Conservation (phyloP, 164 flowering plant species). For the Cinnamomum micranthum region DNA sequence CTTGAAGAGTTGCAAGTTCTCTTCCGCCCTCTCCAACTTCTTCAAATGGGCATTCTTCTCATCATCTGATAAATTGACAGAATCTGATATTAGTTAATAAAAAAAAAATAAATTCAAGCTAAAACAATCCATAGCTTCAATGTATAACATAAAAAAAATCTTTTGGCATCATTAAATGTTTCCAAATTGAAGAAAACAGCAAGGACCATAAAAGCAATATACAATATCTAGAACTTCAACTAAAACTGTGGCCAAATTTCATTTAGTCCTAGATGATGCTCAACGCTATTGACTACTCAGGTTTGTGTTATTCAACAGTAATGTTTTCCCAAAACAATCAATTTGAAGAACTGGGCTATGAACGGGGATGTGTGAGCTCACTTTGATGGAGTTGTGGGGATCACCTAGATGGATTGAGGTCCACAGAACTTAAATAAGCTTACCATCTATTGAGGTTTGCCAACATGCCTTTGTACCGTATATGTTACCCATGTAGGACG, state of each 20-base stretch:
- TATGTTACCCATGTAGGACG: not conserved
- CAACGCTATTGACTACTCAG: not conserved
- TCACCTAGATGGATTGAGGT: not conserved
- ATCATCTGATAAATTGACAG: slow-evolving; percentile 25
- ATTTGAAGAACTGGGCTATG: not conserved
- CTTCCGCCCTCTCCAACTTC: slow-evolving; percentile 38
- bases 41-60: slow-evolving; percentile 46
- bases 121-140: too few species aligned
- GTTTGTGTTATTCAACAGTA: not conserved
- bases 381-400: not conserved
- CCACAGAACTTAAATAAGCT: not conserved
- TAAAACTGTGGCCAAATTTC: not conserved
- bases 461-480: not conserved
- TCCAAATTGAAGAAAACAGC: not conserved
- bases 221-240: not conserved
- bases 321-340: too few species aligned
- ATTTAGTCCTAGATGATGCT: not conserved
- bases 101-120: too few species aligned
- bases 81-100: not conserved
- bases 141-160: not conserved
- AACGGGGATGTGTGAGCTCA: not conserved
- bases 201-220: not conserved
- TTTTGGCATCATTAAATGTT: not conserved
- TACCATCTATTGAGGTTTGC: not conserved
- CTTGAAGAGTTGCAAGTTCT: slow-evolving; percentile 49